Percentiles rank a stretch among this genome's conserved stretches.
Evolutionary conservation across 352 stramenopile species (phyloP).

Genomic region (Phytophthora pinifolia): DNA sequence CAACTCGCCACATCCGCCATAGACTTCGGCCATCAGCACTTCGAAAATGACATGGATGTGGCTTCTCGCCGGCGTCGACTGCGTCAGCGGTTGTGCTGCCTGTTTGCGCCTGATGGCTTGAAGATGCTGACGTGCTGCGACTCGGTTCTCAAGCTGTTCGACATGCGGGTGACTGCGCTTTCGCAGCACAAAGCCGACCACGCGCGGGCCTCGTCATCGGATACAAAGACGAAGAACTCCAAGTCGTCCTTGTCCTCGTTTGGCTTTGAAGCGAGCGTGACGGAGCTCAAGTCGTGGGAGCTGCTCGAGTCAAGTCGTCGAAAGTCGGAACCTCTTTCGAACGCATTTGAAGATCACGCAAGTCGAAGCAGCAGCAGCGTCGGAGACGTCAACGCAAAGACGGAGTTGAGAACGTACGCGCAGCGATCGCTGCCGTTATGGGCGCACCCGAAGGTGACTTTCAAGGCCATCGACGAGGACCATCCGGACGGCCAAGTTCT

Average conservation of each 20-base stretch:
- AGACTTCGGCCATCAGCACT: slow-evolving; percentile 56
- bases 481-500: slow-evolving; percentile 55
- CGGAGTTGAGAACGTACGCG: slow-evolving; percentile 67
- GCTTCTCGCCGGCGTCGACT: slow-evolving; percentile 47
- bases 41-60: slow-evolving; percentile 55
- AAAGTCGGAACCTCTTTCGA: slow-evolving; percentile 30
- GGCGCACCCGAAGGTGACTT: slow-evolving; percentile 77
- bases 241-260: slow-evolving; percentile 62
- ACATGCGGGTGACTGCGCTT: slow-evolving; percentile 44
- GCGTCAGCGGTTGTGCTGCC: slow-evolving; percentile 57
- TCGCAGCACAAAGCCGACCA: slow-evolving; percentile 34
- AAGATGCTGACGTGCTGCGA: slow-evolving; percentile 73
- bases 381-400: slow-evolving; percentile 37
- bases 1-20: slow-evolving; percentile 70
- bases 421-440: slow-evolving; percentile 67
- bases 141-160: slow-evolving; percentile 63
- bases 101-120: slow-evolving; percentile 64
- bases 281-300: slow-evolving; percentile 69
- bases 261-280: slow-evolving; percentile 63
- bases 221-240: slow-evolving; percentile 36
- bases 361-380: slow-evolving; percentile 4
- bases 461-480: slow-evolving; percentile 54
- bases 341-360: slow-evolving; percentile 10
- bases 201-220: slow-evolving; percentile 28
- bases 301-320: slow-evolving; percentile 31